Evolutionary conservation across 208 protist species (phyloP), one percentile per base, ranked within the genome.

Genomic region (Acanthamoeba healyi): DNA sequence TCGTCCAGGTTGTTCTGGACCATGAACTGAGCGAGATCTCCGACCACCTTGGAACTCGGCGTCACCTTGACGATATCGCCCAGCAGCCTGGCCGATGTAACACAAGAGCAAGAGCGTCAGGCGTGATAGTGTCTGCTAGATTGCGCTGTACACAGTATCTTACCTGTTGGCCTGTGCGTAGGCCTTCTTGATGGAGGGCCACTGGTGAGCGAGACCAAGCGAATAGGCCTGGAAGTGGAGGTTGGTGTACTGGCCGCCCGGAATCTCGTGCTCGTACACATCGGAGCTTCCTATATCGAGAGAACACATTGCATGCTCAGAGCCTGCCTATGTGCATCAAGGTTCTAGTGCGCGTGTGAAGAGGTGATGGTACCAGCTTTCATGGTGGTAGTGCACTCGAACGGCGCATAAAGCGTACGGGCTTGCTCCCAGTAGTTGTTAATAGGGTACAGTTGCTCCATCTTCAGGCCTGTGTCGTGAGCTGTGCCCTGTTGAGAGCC

Each of bases 1-100:
- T 82, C 89, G 32, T 61, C 77, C 6, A 98, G 72, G 14, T 97
- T 95, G 89, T 97, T 98, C 42, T 95, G 74, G 4, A 98, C 97
- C 97, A 98, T 98, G 89, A 98, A 98, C 92, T 98, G 97, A 22
- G 97, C 97, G 24, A 98, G 95, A 93, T 98, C 98, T 51, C 97
- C 97, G n/a, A 98, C 98, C 36, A 98, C 96, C 96, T 98, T 98
- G 58, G 95, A 98, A n/a, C 81, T 96, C 10, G 97, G 97, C 38
- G 97, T 98, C 38, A 98, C 96, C 86, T 98, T 98, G 42, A 97
- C 90, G 44, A 98, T 97, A 67, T 98, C 96, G 40, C 97, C 97
- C 14, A 97, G 92, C 44, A 95, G 24, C 54, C 63, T 46, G 34
- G 2, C 40, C 36, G 2, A 46, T 22, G 17, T 10, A 42, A 84